These are phyloP conservation scores for Didymella pinodella DNA, from an alignment of 2,329 filamentous ascomycete genomes.

Conservation along the genomic window DNA sequence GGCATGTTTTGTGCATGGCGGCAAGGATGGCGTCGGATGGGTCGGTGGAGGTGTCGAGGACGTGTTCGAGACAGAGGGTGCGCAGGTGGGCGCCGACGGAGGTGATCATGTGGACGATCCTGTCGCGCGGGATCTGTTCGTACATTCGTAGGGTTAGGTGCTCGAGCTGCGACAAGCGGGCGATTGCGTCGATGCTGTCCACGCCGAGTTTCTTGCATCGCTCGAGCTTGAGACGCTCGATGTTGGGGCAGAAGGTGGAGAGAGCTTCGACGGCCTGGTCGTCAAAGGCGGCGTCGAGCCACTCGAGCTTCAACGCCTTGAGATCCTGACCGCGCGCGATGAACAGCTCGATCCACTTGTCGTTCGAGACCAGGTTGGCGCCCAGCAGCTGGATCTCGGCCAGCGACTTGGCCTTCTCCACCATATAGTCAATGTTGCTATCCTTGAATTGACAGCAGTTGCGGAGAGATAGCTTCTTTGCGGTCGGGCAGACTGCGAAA, in stretches of 20 bases:
- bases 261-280: slow-evolving; percentile 73
- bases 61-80: slow-evolving; percentile 79
- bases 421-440: slow-evolving; percentile 79
- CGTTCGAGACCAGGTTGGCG: slow-evolving; percentile 81
- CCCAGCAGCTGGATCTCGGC: slow-evolving; percentile 80
- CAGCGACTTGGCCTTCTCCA: slow-evolving; percentile 74
- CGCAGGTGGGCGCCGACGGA: slow-evolving; percentile 71
- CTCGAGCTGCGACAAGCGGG: slow-evolving; percentile 68
- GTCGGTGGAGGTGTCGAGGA: slow-evolving; percentile 70
- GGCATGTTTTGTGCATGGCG: slow-evolving; percentile 74
- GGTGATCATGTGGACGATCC: slow-evolving; percentile 68
- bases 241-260: slow-evolving; percentile 68
- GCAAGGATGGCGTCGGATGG: slow-evolving; percentile 63
- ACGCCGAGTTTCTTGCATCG: slow-evolving; percentile 79
- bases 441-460: slow-evolving; percentile 95
- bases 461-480: slow-evolving; percentile 76
- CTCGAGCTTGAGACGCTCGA: slow-evolving; percentile 79
- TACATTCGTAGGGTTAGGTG: slow-evolving; percentile 78
- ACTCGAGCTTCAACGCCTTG: slow-evolving; percentile 77
- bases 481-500: slow-evolving; percentile 74
- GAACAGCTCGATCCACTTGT: slow-evolving; percentile 77
- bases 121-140: slow-evolving; percentile 62
- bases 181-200: slow-evolving; percentile 70
- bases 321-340: slow-evolving; percentile 70
- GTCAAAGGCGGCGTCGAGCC: slow-evolving; percentile 82